These are phyloP conservation scores for Penicillium sp. DNA, from an alignment of 2,329 filamentous ascomycete species.

Conservation along the genomic window DNA sequence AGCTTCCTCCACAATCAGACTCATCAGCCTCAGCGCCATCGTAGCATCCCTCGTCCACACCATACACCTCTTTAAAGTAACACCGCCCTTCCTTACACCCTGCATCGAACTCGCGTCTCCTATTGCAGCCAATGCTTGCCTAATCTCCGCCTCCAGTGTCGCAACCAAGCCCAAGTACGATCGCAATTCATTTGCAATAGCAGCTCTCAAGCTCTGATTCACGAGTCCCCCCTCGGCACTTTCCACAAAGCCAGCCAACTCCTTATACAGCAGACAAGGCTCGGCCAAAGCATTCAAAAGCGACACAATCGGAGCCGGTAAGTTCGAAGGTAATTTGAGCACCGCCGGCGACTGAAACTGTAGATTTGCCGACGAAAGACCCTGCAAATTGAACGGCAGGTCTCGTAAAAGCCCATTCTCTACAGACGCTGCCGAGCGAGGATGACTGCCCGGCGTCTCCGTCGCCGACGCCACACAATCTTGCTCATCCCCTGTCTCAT, in stretches of 20 bases:
- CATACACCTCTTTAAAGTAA: constrained; percentile 92
- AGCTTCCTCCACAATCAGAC: constrained; percentile 89
- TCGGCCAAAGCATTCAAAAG: constrained; percentile 88
- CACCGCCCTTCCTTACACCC: constrained; percentile 80
- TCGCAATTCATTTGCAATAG: constrained; percentile 80
- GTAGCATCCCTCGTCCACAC: constrained; percentile 98
- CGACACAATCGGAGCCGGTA: constrained; percentile 83
- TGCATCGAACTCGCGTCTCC: constrained; percentile 61
- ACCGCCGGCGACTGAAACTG: constrained; percentile 71
- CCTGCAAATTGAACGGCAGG: constrained; percentile 89
- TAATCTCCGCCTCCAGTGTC: constrained; percentile 88
- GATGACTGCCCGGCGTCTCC: constrained; percentile 38
- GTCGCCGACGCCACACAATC: constrained; percentile 19
- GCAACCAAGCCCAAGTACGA: constrained; percentile 90
- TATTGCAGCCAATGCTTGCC: constrained; percentile 75
- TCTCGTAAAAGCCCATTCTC: constrained; percentile 74
- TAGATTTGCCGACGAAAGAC: constrained; percentile 82
- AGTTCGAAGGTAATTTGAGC: constrained; percentile 73
- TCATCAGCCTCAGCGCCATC: constrained; percentile 92
- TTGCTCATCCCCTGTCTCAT: constrained; percentile 31
- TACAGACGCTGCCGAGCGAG: constrained; percentile 59
- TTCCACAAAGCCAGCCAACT: constrained; percentile 79
- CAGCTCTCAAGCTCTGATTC: constrained; percentile 86
- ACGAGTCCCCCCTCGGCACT: constrained; percentile 81
- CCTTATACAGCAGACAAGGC: constrained; percentile 86